These are phyloP conservation scores for Solanum piurae DNA, from an alignment of 257 asterid species.

Conservation along the genomic window DNA sequence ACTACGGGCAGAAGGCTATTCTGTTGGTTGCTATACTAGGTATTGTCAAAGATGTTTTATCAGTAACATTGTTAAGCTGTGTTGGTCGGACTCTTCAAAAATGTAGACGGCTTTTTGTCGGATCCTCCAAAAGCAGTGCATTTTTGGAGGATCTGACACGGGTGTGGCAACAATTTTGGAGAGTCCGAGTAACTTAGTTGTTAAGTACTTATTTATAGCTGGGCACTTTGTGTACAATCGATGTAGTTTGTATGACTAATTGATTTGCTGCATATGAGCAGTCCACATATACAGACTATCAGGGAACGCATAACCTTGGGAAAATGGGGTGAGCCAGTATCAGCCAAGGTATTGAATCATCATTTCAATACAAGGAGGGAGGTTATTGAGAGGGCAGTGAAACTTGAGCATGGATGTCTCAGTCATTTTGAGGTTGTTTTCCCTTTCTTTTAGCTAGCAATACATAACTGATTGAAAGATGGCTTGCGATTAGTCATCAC, in stretches of 20 bases:
- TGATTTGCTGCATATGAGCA: constrained; percentile 13
- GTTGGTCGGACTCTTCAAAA: no score
- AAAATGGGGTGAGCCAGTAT: constrained; percentile 52
- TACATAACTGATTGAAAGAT: not conserved
- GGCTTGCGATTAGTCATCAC: not conserved
- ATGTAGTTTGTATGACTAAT: not conserved
- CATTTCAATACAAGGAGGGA: constrained; percentile 54
- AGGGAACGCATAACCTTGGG: constrained; percentile 90
- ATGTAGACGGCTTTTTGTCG: no score
- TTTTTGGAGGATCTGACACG: no score
- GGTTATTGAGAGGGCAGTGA: constrained; percentile 42
- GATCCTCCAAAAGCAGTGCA: no score
- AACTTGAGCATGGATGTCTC: constrained; percentile 54
- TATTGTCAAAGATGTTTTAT: constrained; percentile 12
- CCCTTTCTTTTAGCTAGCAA: not conserved
- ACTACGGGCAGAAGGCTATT: constrained; percentile 78
- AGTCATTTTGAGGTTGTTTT: constrained; percentile 84
- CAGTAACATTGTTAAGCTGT: not conserved
- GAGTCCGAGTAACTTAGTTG: not conserved
- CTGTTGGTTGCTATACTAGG: constrained; percentile 94
- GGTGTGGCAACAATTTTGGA: no score
- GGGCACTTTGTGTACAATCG: not conserved
- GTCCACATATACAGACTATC: constrained; percentile 84
- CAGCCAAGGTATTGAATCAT: constrained; percentile 40
- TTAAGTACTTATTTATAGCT: not conserved